Evolutionary conservation across 1,284 basidiomycete genomes (phyloP).

Genomic region (Mycocalia duriaeana): DNA sequence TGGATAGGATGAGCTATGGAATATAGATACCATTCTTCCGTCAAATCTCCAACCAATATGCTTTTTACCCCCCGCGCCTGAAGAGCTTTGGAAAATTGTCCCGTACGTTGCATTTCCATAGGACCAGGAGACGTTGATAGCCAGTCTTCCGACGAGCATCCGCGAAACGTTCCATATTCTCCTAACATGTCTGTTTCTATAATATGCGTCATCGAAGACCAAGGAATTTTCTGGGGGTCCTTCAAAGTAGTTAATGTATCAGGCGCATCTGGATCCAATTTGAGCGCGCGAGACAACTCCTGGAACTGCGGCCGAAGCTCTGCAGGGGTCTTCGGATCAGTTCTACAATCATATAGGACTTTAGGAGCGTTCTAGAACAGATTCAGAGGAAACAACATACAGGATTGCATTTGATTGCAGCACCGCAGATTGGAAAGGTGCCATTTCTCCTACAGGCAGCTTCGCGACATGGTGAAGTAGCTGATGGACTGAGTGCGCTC

Average conservation of each 20-base stretch:
- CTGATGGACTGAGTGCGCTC: slow-evolving; percentile 73
- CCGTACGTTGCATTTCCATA: slow-evolving; percentile 66
- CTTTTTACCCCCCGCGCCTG: slow-evolving; percentile 53
- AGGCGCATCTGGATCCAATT: slow-evolving; percentile 46
- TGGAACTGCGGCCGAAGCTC: slow-evolving; percentile 60
- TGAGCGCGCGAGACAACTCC: slow-evolving; percentile 50
- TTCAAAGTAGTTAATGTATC: slow-evolving; percentile 45
- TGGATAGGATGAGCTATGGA: slow-evolving; percentile 59
- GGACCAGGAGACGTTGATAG: slow-evolving; percentile 44
- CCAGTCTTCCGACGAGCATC: slow-evolving; percentile 55
- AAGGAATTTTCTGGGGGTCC: slow-evolving; percentile 44
- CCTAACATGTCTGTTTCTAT: slow-evolving; percentile 56
- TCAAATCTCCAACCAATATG: slow-evolving; percentile 62
- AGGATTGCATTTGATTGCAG: slow-evolving; percentile 73
- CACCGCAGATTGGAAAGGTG: slow-evolving; percentile 63
- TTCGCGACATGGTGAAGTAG: slow-evolving; percentile 65
- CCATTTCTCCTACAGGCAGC: slow-evolving; percentile 48
- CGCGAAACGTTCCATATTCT: slow-evolving; percentile 63
- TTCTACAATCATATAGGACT: slow-evolving; percentile 15
- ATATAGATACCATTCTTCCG: slow-evolving; percentile 77
- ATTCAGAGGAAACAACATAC: slow-evolving; percentile 28
- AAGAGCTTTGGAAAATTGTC: slow-evolving; percentile 51
- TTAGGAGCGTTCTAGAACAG: not conserved
- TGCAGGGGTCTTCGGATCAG: slow-evolving; percentile 49
- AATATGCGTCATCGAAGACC: slow-evolving; percentile 43